Conservation (phyloP, 495 filamentous ascomycete species). For the Jackrogersella minutella region DNA sequence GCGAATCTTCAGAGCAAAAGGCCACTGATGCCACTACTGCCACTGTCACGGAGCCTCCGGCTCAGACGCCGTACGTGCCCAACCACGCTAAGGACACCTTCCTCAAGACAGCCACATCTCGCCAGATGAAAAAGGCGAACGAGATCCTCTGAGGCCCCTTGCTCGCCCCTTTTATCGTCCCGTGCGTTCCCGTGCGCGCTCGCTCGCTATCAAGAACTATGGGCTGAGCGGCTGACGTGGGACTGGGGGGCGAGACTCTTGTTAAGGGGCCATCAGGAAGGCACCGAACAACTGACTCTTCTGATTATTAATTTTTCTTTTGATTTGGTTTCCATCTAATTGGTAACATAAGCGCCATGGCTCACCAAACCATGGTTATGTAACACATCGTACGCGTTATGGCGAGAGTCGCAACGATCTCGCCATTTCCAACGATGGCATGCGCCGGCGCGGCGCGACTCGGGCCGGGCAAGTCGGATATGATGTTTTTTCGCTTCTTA, state of each 20-base stretch:
- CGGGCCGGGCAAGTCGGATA: background rate
- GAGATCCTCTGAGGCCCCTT: constrained; percentile 42
- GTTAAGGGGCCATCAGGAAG: background rate
- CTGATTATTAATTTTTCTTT: background rate
- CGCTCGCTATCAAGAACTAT: background rate
- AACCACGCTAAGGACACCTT: constrained; percentile 53
- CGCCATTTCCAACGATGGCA: background rate
- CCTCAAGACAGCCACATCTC: constrained; percentile 51
- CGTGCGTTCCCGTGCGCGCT: background rate
- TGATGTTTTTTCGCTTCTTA: background rate
- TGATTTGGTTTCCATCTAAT: background rate
- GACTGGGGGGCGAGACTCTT: background rate
- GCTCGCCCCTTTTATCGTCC: background rate
- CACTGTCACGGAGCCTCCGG: background rate
- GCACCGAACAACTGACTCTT: background rate
- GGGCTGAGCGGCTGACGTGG: constrained; percentile 5
- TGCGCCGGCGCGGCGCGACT: background rate
- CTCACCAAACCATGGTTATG: background rate
- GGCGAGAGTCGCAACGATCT: background rate
- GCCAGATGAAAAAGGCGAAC: constrained; percentile 48
- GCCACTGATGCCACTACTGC: background rate
- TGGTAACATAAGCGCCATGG: constrained; percentile 21
- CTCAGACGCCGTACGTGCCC: constrained; percentile 43
- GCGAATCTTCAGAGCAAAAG: background rate
- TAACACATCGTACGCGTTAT: background rate